Evolutionary conservation across 2,329 filamentous ascomycete species (phyloP).

Genomic region (Dichotomopilus funicola): DNA sequence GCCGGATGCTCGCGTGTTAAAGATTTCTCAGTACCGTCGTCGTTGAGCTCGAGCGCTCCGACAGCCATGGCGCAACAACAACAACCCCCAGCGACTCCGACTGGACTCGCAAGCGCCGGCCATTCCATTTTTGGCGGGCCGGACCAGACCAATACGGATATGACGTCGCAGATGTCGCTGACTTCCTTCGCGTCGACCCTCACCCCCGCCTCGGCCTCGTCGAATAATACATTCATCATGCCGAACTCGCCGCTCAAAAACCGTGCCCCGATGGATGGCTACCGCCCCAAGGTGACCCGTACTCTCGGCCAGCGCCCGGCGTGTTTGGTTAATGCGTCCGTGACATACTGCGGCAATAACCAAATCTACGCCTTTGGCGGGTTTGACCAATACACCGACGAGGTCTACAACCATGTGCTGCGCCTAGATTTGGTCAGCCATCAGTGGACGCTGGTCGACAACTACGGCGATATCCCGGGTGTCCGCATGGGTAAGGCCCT

Average conservation of each 20-base stretch:
- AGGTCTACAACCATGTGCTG: conserved; percentile 97
- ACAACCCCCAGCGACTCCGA: conserved; percentile 16
- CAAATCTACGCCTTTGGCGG: conserved; percentile 97
- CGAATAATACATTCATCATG: conserved; percentile 83
- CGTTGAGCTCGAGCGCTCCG: conserved; percentile 2
- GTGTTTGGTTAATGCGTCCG: conserved; percentile 94
- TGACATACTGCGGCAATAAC: conserved; percentile 97
- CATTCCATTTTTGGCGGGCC: conserved; percentile 40
- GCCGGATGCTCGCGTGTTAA: conserved; percentile 2
- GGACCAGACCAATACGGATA: conserved; percentile 26
- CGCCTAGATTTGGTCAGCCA: conserved; percentile 78
- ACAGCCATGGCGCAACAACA: conserved; percentile 19
- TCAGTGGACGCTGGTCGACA: conserved; percentile 94
- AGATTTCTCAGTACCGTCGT: neutral
- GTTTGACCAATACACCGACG: conserved; percentile 97
- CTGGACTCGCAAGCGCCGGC: conserved; percentile 14
- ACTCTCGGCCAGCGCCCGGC: conserved; percentile 77
- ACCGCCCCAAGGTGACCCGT: conserved; percentile 76
- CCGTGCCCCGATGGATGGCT: conserved; percentile 61
- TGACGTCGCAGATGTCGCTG: conserved; percentile 21
- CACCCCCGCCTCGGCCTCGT: conserved; percentile 47
- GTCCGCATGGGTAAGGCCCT: conserved; percentile 74
- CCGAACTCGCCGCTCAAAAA: conserved; percentile 71
- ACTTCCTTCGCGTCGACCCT: conserved; percentile 25
- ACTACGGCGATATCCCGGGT: conserved; percentile 95